Percentiles rank a stretch among this genome's conserved stretches.
phyloP scores from a whole-genome alignment of 2,329 filamentous ascomycete genomes.

The Diaporthe eres region DNA sequence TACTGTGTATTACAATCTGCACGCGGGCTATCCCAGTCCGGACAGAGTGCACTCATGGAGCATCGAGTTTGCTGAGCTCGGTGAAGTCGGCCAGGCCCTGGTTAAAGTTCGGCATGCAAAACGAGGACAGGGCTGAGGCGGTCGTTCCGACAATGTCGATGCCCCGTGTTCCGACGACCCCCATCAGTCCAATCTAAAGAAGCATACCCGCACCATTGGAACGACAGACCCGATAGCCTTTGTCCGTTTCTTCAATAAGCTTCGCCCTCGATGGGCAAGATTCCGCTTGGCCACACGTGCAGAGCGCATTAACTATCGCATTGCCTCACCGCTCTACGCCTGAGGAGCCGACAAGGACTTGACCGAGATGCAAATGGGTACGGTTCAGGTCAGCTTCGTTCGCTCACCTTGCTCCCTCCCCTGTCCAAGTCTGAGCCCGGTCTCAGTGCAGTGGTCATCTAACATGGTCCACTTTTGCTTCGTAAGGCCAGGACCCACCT shows the following conservation, averaged over 20 bases:
- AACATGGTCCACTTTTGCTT: constrained; percentile 29
- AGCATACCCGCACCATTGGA: constrained; percentile 30
- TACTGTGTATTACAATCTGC: not conserved
- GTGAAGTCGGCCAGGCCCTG: constrained; percentile 30
- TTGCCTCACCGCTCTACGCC: constrained; percentile 38
- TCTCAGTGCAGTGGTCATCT: constrained; percentile 32
- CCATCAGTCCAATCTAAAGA: constrained; percentile 16
- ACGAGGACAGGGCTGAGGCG: constrained; percentile 41
- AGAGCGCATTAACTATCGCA: constrained; percentile 14
- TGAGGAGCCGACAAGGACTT: constrained; percentile 35
- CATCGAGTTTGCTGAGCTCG: constrained; percentile 18
- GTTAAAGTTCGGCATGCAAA: constrained; percentile 35
- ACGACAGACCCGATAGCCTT: constrained; percentile 28
- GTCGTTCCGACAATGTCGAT: constrained; percentile 21
- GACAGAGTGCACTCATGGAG: constrained; percentile 1
- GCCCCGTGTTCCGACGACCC: constrained; percentile 19
- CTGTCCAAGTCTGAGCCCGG: constrained; percentile 35
- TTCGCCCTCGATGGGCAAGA: constrained; percentile 5
- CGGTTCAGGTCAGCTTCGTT: constrained; percentile 40
- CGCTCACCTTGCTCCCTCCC: constrained; percentile 41
- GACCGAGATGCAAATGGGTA: constrained; percentile 38
- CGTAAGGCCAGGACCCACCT: constrained; percentile 38
- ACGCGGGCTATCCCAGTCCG: not conserved
- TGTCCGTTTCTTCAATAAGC: constrained; percentile 22
- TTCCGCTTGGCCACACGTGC: constrained; percentile 20